phyloP scores from a whole-genome alignment of 306 rosid genomes.

The Medicago truncatula region DNA sequence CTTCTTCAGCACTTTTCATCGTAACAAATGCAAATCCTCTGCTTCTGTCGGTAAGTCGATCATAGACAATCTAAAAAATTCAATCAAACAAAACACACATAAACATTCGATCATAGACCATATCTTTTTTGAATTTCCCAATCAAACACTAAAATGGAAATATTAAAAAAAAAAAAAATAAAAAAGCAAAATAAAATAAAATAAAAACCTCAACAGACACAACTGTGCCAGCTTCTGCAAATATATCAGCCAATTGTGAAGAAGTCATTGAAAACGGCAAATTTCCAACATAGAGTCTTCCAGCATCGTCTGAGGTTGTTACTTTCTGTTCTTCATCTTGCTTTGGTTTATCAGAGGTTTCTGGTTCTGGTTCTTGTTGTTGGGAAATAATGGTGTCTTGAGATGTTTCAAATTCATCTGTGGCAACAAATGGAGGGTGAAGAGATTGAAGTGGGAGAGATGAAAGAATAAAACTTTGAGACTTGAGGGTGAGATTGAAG shows the following conservation, averaged over 20 bases:
- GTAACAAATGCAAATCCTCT: conserved; percentile 97
- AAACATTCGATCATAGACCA: conserved; percentile 16
- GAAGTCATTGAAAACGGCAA: conserved; percentile 76
- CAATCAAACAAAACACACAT: conserved; percentile 31
- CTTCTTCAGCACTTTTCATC: conserved; percentile 78
- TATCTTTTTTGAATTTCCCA: neutral
- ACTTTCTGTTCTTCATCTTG: conserved; percentile 49
- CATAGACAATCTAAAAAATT: conserved; percentile 72
- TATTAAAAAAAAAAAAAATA: no score
- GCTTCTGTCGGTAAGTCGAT: conserved; percentile 86
- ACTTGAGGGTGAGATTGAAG: conserved; percentile 50
- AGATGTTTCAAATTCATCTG: conserved; percentile 55
- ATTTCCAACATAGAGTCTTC: conserved; percentile 89
- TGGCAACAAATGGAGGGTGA: conserved; percentile 48
- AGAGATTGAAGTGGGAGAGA: conserved; percentile 50
- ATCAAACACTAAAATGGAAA: neutral
- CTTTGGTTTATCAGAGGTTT: conserved; percentile 37
- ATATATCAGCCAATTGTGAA: conserved; percentile 65
- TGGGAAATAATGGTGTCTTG: conserved; percentile 46
- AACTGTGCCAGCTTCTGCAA: conserved; percentile 81
- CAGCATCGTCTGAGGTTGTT: conserved; percentile 44
- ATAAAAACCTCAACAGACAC: conserved; percentile 72
- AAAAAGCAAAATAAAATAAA: neutral
- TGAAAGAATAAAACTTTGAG: conserved; percentile 46
- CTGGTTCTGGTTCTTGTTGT: conserved; percentile 44